Percentiles rank a stretch among this genome's conserved stretches.
Conservation (phyloP, 768 basidiomycete species). For the Macrolepiota albuminosa region DNA sequence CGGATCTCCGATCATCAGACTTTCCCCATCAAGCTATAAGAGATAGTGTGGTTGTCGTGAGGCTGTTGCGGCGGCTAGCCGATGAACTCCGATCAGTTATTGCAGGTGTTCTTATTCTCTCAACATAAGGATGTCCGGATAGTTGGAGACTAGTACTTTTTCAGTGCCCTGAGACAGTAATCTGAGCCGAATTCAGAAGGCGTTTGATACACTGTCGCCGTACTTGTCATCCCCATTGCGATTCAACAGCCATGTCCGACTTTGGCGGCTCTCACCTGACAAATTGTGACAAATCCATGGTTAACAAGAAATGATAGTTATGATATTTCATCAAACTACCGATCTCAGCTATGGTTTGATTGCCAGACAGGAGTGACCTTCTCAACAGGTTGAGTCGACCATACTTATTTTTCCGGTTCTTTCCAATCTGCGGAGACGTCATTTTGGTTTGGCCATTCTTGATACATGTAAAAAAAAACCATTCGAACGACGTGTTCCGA, state of each 20-base stretch:
- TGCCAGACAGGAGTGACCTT: constrained; percentile 3
- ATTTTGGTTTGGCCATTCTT: background rate
- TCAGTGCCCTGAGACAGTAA: background rate
- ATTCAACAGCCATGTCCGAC: constrained; percentile 3
- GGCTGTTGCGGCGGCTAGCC: constrained; percentile 10
- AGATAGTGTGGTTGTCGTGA: constrained; percentile 5
- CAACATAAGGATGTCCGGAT: constrained; percentile 2
- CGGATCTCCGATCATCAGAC: constrained; percentile 12
- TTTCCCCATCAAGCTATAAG: constrained; percentile 7
- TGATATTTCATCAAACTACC: constrained; percentile 10
- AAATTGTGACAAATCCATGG: constrained; percentile 5
- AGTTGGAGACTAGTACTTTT: constrained; percentile 2
- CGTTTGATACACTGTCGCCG: background rate
- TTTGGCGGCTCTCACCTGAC: constrained; percentile 8
- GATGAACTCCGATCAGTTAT: constrained; percentile 14
- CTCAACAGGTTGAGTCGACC: background rate
- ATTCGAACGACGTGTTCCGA: constrained; percentile 6
- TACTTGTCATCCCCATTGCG: background rate
- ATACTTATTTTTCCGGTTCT: background rate
- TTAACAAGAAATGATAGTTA: constrained; percentile 13
- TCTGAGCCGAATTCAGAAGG: constrained; percentile 6
- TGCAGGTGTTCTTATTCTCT: constrained; percentile 7
- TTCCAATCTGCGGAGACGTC: constrained; percentile 1
- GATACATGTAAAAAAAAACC: background rate
- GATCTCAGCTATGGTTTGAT: constrained; percentile 7